Evolutionary conservation across 1,284 basidiomycete genomes (phyloP), one percentile per base, ranked within the genome.

Genomic region (Heterobasidion annosum): DNA sequence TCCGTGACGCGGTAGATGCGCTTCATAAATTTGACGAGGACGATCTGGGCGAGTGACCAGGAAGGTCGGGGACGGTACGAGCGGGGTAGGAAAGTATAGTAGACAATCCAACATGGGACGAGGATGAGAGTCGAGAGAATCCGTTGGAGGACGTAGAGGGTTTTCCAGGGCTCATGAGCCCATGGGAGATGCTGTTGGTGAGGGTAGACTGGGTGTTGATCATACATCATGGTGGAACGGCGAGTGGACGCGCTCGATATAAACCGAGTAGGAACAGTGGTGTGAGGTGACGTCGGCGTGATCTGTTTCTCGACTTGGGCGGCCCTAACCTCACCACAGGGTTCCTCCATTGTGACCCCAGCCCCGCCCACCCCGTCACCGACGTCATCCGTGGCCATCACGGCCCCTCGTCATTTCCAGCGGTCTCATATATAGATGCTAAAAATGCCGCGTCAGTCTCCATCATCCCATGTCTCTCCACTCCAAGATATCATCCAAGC

Each of bases 1-100:
- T 79, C 76, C 4, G 76, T 76, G 52, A 79, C 73, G 57, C 70
- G 72, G 68, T 69, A 76, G n/a, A 79, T 72, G 42, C 76, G 69
- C 37, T 74, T 68, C 0, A 71, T 77, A 58, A 78, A 79, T 56
- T 75, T 74, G 61, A 78, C 75, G 52, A 73, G 67, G 58, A 79
- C 63, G 45, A 77, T 70, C 62, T 78, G 77, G 34, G 67, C 66
- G 37, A 79, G 57, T 5, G 70, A 72, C 76, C 77, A 79, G 0
- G 75, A 76, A 19, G 66, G 58, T 2, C 77, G 67, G 16, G 77
- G 77, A n/a, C 76, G 70, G 44, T 61, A 65, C 12, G 64, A 64
- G n/a, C 69, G 65, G 1, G 75, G 75, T 16, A 75, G 53, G 35
- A 75, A 15, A 15, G 63, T 43, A 59, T 78, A 78, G 58, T 71